Evolutionary conservation across 768 basidiomycete species (phyloP).

Genomic region (Tulasnella sp.): DNA sequence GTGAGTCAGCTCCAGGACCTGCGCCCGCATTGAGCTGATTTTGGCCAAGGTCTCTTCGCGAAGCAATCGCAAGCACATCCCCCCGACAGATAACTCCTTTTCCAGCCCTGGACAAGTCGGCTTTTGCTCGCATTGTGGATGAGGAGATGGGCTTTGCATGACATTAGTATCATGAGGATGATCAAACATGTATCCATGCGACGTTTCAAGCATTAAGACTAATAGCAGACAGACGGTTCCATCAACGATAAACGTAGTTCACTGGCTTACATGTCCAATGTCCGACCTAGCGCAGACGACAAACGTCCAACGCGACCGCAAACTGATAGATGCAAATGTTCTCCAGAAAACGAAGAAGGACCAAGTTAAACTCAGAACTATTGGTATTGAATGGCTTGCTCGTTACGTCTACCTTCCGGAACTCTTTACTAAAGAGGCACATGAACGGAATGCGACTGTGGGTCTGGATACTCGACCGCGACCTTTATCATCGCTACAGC

Average conservation of each 20-base stretch:
- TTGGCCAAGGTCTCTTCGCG: slow-evolving; percentile 29
- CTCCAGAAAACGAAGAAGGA: neutral
- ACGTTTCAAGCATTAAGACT: too few species aligned
- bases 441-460: neutral
- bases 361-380: neutral
- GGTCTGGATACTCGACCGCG: too few species aligned
- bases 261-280: too few species aligned
- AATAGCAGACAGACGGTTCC: too few species aligned
- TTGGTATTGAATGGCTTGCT: neutral
- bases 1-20: slow-evolving; percentile 34
- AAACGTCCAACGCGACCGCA: too few species aligned
- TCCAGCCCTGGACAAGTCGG: slow-evolving; percentile 54
- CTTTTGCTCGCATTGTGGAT: slow-evolving; percentile 53
- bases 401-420: neutral
- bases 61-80: slow-evolving; percentile 42
- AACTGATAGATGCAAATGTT: neutral
- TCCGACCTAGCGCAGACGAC: too few species aligned
- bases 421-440: neutral
- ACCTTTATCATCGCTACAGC: too few species aligned
- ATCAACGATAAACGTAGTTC: too few species aligned
- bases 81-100: slow-evolving; percentile 40
- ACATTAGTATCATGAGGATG: slow-evolving; percentile 14
- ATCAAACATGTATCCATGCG: too few species aligned
- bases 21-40: neutral
- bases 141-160: slow-evolving; percentile 64